Base-by-base conservation (phyloP, 1,139 yeast genomes). In the Pichia sp. region DNA sequence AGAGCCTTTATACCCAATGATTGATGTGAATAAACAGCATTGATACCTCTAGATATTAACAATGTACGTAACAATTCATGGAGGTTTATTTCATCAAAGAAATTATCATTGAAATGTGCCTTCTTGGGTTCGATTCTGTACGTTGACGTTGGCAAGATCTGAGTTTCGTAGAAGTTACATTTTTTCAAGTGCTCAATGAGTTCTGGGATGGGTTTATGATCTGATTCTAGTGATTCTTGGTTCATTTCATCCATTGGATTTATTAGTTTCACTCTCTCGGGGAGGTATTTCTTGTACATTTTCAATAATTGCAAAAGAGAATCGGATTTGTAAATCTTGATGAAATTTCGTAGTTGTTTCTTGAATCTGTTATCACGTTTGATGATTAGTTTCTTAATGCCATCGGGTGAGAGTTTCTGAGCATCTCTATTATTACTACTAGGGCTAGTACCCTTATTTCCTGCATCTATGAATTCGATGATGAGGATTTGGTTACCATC, bases 21-120 rank as follows among this genome's bases (percentile, higher is more conserved):
- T 55, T 91, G 99, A 57, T 91, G 99, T 0, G 73, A 55, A 53
- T 87, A 91, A 28, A 91, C 68, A 6, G 67, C 64, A 0, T 65
- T 58, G 14, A 72, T 66, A 0, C 70, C 58, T 28, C 65, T 62
- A 1, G 70, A 59, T 7, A n/a, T n/a, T 3, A 44, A 26, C 22
- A 44, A 30, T 9, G 27, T 15, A 27, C 33, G 32, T 8, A 42
- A 33, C 12, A 33, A 41, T 18, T 28, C 22, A 34, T 40, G 42
- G 17, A 42, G 24, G 6, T 30, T 9, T 2, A 34, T 19, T 11
- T 35, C 39, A 17, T 37, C 25, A 27, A 32, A 40, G 13, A 40
- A 40, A 16, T 34, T 22, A 6, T 22, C n/a, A 36, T 41, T 40
- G 27, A 38, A 42, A 2, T 16, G 22, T 10, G 46, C 36, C 54